Percentiles rank a stretch among this genome's conserved stretches.
Evolutionary conservation across 23 red algal species (phyloP).

Genomic region (Cyanidium caldarium): DNA sequence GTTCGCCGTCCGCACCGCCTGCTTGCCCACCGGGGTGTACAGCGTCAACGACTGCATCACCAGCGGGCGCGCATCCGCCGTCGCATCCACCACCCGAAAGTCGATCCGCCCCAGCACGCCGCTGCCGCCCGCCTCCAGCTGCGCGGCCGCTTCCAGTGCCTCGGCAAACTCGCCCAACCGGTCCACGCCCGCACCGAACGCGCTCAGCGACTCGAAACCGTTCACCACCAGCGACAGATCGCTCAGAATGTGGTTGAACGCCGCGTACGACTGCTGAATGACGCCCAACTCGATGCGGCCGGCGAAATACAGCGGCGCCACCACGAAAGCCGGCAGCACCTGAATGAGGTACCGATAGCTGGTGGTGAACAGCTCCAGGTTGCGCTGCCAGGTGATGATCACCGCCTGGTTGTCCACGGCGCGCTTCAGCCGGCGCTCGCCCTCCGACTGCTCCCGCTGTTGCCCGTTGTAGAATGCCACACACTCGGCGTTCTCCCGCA

Average conservation of each 20-base stretch:
- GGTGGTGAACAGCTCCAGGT: conserved; percentile 58
- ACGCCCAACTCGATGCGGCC: conserved; percentile 53
- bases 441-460: conserved; percentile 28
- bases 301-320: conserved; percentile 76
- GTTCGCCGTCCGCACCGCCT: background rate
- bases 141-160: conserved; percentile 16
- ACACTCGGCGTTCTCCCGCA: conserved; percentile 84
- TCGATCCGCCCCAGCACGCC: background rate
- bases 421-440: conserved; percentile 24
- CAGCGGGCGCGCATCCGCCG: background rate
- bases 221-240: conserved; percentile 71
- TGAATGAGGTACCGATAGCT: conserved; percentile 81
- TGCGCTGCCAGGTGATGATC: conserved; percentile 41
- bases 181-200: conserved; percentile 66
- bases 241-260: conserved; percentile 72
- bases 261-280: conserved; percentile 61
- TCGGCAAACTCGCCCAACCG: conserved; percentile 67
- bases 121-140: background rate
- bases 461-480: conserved; percentile 86
- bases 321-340: conserved; percentile 53
- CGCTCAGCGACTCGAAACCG: conserved; percentile 72
- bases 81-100: background rate
- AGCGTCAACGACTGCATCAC: background rate
- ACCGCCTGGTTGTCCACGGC: conserved; percentile 44
- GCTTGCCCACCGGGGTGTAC: background rate